phyloP scores from a whole-genome alignment of 495 filamentous ascomycete genomes.

The Penicillium arizonense region DNA sequence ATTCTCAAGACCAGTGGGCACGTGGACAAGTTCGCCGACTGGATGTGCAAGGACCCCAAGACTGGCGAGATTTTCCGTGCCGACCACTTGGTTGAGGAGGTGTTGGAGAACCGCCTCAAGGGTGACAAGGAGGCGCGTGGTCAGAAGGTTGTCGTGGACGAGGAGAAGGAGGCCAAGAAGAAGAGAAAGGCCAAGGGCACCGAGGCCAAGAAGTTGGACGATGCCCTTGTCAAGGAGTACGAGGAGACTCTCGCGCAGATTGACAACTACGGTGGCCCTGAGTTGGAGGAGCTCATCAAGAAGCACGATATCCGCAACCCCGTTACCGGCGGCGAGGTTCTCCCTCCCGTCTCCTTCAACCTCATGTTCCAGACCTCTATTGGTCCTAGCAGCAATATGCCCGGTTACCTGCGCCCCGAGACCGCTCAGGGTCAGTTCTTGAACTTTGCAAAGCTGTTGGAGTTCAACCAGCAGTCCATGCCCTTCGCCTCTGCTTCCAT shows the following conservation, averaged over 20 bases:
- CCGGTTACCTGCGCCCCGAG: slow-evolving; percentile 64
- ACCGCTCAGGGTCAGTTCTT: slow-evolving; percentile 70
- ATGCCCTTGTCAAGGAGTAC: slow-evolving; percentile 63
- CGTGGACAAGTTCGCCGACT: slow-evolving; percentile 97
- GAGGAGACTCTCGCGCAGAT: slow-evolving; percentile 69
- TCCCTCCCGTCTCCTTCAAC: slow-evolving; percentile 68
- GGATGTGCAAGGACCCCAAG: slow-evolving; percentile 99
- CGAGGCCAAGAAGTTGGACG: slow-evolving; percentile 61
- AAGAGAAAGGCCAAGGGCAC: slow-evolving; percentile 61
- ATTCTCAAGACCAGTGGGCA: slow-evolving; percentile 96
- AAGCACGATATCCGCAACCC: slow-evolving; percentile 69
- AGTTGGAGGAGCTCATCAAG: slow-evolving; percentile 59
- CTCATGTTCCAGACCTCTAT: slow-evolving; percentile 75
- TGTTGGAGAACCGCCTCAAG: slow-evolving; percentile 80
- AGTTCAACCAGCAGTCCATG: slow-evolving; percentile 70
- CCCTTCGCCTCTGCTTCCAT: slow-evolving; percentile 73
- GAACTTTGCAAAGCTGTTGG: slow-evolving; percentile 66
- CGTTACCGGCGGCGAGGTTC: slow-evolving; percentile 54
- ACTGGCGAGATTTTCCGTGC: slow-evolving; percentile 94
- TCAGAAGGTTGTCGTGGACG: slow-evolving; percentile 66
- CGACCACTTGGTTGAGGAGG: slow-evolving; percentile 93
- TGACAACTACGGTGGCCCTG: slow-evolving; percentile 67
- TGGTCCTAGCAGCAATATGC: slow-evolving; percentile 62
- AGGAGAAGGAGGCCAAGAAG: slow-evolving; percentile 61
- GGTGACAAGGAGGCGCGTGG: slow-evolving; percentile 76